Base-by-base conservation (phyloP, 805 yeast species). In the Alloascoidea hylecoeti region DNA sequence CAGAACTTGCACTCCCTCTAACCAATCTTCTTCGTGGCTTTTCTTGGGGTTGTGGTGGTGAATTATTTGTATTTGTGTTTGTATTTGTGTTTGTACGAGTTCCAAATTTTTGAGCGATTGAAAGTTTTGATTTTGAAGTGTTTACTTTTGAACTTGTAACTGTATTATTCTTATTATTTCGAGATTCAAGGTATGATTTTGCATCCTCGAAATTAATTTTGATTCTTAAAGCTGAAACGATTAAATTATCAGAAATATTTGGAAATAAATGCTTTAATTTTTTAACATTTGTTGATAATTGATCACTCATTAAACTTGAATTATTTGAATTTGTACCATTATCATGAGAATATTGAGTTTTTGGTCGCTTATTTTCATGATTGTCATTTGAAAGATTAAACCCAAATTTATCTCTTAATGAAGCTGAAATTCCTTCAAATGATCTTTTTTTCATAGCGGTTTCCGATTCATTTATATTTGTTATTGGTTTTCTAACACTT, bases 141-240 rank as follows among this genome's bases (percentile, higher is more conserved):
- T n/a, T n/a, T n/a, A n/a, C n/a, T n/a, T n/a, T n/a, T n/a, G 30
- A 23, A n/a, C 13, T 9, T 9, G n/a, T 9, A n/a, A n/a, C 9
- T 9, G n/a, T 23, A n/a, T 9, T 9, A n/a, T 23, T 23, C n/a
- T n/a, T 23, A 9, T 23, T 23, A 23, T 9, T 9, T 23, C 30
- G 9, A 9, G 30, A 23, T 9, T n/a, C 13, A n/a, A 23, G 30
- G n/a, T 23, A 23, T n/a, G 30, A 9, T 9, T 9, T n/a, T 9
- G 30, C 30, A 23, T 23, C 30, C 9, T 23, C 30, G n/a, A 23
- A 23, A n/a, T 23, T 23, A n/a, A 23, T n/a, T 23, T 23, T 23
- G 9, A 23, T 23, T 23, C 30, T 9, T 9, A 23, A n/a, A 23
- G 30, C 30, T 9, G 30, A 23, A 9, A 23, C 30, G 30, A 23